Evolutionary conservation across 2,329 filamentous ascomycete genomes (phyloP).

Genomic region (Ophiostoma montium): DNA sequence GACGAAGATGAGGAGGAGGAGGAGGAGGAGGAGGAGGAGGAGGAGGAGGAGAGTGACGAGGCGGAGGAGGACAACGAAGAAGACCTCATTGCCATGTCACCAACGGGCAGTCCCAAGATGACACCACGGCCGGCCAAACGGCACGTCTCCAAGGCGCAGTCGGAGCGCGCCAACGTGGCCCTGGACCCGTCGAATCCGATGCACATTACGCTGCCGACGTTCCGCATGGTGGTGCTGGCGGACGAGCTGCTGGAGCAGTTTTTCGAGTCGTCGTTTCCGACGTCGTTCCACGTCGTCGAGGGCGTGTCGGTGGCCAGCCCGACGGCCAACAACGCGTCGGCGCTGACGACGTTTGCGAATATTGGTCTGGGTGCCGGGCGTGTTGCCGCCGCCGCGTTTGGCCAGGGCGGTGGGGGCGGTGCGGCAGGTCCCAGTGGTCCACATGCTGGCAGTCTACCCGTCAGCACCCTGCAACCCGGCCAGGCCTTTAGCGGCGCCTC

Average conservation of each 20-base stretch:
- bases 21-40: slow-evolving; percentile 53
- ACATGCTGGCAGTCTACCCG: no score
- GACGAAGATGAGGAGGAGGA: slow-evolving; percentile 34
- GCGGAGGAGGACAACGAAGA: slow-evolving; percentile 18
- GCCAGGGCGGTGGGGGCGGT: slow-evolving; percentile 16
- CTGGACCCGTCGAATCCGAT: slow-evolving; percentile 86
- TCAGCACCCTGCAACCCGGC: not conserved
- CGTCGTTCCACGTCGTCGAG: slow-evolving; percentile 79
- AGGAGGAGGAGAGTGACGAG: slow-evolving; percentile 24
- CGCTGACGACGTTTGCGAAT: slow-evolving; percentile 75
- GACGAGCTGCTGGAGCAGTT: slow-evolving; percentile 94
- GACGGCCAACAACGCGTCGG: slow-evolving; percentile 39
- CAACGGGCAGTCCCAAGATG: slow-evolving; percentile 23
- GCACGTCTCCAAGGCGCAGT: slow-evolving; percentile 46
- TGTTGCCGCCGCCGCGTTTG: slow-evolving; percentile 28
- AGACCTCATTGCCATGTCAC: slow-evolving; percentile 46
- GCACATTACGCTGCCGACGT: slow-evolving; percentile 91
- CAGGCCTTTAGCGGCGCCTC: slow-evolving; percentile 32
- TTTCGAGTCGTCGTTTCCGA: slow-evolving; percentile 90
- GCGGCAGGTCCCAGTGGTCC: slow-evolving; percentile 20
- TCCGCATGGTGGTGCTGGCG: slow-evolving; percentile 95
- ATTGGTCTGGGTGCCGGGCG: slow-evolving; percentile 30
- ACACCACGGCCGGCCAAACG: slow-evolving; percentile 15
- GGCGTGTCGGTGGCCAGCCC: slow-evolving; percentile 24
- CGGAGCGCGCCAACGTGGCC: slow-evolving; percentile 68